Percentiles rank a stretch among this genome's conserved stretches.
These are phyloP conservation scores for Meyerozyma athensensis DNA, from an alignment of 1,139 yeast genomes.

Conservation along the genomic window DNA sequence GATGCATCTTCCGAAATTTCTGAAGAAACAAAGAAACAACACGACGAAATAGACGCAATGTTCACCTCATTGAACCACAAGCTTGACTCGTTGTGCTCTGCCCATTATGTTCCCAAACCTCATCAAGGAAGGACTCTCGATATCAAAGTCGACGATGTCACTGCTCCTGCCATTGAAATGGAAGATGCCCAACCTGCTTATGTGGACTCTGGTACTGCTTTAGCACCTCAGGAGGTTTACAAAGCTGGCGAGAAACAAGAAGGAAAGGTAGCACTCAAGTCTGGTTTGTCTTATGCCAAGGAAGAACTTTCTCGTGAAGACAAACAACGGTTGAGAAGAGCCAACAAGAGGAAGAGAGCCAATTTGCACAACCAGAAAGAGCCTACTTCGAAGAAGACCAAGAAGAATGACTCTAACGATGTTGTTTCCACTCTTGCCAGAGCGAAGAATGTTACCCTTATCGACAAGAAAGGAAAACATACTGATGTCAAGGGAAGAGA, in stretches of 20 bases:
- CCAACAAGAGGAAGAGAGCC: slow-evolving; percentile 75
- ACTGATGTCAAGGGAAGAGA: slow-evolving; percentile 69
- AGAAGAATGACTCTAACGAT: slow-evolving; percentile 55
- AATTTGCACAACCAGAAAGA: slow-evolving; percentile 44
- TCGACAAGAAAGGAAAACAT: slow-evolving; percentile 73
- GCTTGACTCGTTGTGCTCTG: slow-evolving; percentile 84
- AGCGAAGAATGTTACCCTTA: slow-evolving; percentile 74
- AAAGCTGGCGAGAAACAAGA: slow-evolving; percentile 44
- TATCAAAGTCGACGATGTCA: slow-evolving; percentile 56
- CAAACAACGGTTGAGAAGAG: slow-evolving; percentile 80
- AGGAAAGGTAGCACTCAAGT: slow-evolving; percentile 64
- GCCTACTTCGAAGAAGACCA: slow-evolving; percentile 23
- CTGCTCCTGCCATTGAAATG: slow-evolving; percentile 73
- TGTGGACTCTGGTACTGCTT: slow-evolving; percentile 63
- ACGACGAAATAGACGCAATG: slow-evolving; percentile 69
- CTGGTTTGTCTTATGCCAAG: slow-evolving; percentile 80
- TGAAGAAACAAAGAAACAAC: slow-evolving; percentile 67
- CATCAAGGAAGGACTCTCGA: slow-evolving; percentile 68
- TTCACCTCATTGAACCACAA: slow-evolving; percentile 63
- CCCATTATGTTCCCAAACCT: slow-evolving; percentile 91
- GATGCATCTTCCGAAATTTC: slow-evolving; percentile 37
- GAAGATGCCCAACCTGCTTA: slow-evolving; percentile 96
- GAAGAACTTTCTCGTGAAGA: slow-evolving; percentile 84
- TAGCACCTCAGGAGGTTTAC: slow-evolving; percentile 97
- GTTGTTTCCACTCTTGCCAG: slow-evolving; percentile 70